Conservation (phyloP, 371 early-diverging fungal species). For the Lichtheimia hyalospora region DNA sequence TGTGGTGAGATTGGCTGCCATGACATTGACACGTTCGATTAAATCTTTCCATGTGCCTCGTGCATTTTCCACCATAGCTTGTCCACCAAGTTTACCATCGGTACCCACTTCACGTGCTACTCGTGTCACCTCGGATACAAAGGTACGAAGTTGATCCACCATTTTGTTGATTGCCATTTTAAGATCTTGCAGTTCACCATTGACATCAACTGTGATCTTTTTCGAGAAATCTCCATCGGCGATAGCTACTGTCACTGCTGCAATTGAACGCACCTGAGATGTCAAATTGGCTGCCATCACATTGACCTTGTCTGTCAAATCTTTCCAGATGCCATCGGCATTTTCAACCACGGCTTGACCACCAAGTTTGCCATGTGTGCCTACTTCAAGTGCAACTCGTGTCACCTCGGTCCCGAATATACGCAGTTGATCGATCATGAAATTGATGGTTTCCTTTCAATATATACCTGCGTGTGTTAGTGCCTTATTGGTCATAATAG, state of each 20-base stretch:
- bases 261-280: conserved; percentile 60
- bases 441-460: conserved; percentile 22
- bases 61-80: conserved; percentile 46
- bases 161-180: conserved; percentile 33
- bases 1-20: conserved; percentile 61
- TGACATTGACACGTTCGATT: conserved; percentile 56
- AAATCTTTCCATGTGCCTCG: conserved; percentile 65
- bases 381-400: conserved; percentile 53
- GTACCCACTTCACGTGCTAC: conserved; percentile 56
- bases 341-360: conserved; percentile 49
- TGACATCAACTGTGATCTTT: conserved; percentile 35
- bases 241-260: conserved; percentile 57
- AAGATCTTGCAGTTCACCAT: conserved; percentile 46
- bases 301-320: conserved; percentile 65
- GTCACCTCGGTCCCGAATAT: conserved; percentile 39
- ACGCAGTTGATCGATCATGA: conserved; percentile 33
- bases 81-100: conserved; percentile 51
- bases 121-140: conserved; percentile 52
- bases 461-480: no score
- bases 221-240: conserved; percentile 54
- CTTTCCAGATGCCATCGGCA: conserved; percentile 67
- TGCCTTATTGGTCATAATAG: no score
- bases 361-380: conserved; percentile 58
- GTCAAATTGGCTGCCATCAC: conserved; percentile 64
- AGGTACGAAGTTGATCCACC: conserved; percentile 57